Base-by-base conservation (phyloP, 371 early-diverging fungal genomes). In the Polyrhizophydium stewartii region DNA sequence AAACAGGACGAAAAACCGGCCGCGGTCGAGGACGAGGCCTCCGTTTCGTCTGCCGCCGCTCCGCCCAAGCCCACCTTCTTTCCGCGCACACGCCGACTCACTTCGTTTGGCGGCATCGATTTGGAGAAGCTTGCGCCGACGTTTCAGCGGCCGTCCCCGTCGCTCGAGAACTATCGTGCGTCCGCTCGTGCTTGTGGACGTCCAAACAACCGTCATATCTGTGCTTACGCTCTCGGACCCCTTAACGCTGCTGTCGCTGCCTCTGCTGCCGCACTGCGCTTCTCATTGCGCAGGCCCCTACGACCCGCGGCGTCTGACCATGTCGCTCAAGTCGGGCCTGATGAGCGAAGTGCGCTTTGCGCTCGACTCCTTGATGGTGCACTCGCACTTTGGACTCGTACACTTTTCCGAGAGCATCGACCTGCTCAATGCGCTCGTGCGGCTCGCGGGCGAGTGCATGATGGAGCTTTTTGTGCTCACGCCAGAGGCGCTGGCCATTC, bases 251-350 rank as follows among this genome's bases (percentile, higher is more conserved):
- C n/a, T n/a, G n/a, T n/a, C n/a, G n/a, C n/a, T n/a, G n/a, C n/a
- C n/a, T n/a, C n/a, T n/a, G n/a, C n/a, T n/a, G n/a, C n/a, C n/a
- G n/a, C n/a, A n/a, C n/a, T n/a, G n/a, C n/a, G n/a, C n/a, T n/a
- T n/a, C n/a, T n/a, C n/a, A n/a, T n/a, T n/a, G n/a, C n/a, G n/a
- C n/a, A n/a, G n/a, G n/a, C n/a, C n/a, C n/a, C n/a, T n/a, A n/a
- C n/a, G 55, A 53, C 27, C 25, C 22, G 17, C 55, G 27, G 9
- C 16, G 47, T 2, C 41, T 63, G 22, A 32, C n/a, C 6, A 63
- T 63, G 63, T 30, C 58, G 38, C 30, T 63, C 49, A 63, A 51
- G 45, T 58, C 58, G 21, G 27, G 58, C 13, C 24, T 63, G 2
- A 37, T 19, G 28, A 16, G 2, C n/a, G 63, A 63, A 30, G 38